Conservation (phyloP, 768 basidiomycete genomes). For the Trametopsis cervina region DNA sequence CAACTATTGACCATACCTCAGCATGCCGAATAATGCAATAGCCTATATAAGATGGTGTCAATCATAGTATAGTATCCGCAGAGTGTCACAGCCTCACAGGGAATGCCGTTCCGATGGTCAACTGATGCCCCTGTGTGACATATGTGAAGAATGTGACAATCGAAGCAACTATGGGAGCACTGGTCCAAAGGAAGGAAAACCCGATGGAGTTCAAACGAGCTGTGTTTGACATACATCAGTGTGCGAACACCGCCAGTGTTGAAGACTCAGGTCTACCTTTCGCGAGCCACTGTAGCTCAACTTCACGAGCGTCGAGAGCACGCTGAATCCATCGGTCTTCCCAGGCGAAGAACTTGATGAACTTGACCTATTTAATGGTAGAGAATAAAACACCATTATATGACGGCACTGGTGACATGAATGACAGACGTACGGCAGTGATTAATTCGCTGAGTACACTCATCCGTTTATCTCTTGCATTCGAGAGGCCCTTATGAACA, state of each 20-base stretch:
- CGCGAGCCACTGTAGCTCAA: constrained; percentile 73
- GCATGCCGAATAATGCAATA: constrained; percentile 81
- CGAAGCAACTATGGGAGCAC: constrained; percentile 74
- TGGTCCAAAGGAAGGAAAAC: constrained; percentile 67
- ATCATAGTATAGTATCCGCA: neutral
- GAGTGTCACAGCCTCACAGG: constrained; percentile 54
- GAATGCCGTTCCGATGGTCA: constrained; percentile 81
- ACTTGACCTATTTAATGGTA: constrained; percentile 42
- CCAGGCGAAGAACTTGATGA: constrained; percentile 83
- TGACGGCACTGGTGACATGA: no score
- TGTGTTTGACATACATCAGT: no score
- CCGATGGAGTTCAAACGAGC: constrained; percentile 67
- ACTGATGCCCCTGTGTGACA: constrained; percentile 61
- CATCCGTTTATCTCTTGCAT: constrained; percentile 71
- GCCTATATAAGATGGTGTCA: constrained; percentile 32
- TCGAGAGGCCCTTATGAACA: constrained; percentile 51
- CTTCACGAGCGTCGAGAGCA: constrained; percentile 53
- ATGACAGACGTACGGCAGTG: constrained; percentile 41
- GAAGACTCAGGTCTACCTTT: constrained; percentile 39
- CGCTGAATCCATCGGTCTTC: constrained; percentile 69
- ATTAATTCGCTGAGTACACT: constrained; percentile 73
- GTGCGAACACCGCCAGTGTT: no score
- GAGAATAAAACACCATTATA: neutral
- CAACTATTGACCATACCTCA: constrained; percentile 38
- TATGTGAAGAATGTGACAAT: constrained; percentile 73